Base-by-base conservation (phyloP, 1,139 yeast genomes). In the Taiozyma sp. region DNA sequence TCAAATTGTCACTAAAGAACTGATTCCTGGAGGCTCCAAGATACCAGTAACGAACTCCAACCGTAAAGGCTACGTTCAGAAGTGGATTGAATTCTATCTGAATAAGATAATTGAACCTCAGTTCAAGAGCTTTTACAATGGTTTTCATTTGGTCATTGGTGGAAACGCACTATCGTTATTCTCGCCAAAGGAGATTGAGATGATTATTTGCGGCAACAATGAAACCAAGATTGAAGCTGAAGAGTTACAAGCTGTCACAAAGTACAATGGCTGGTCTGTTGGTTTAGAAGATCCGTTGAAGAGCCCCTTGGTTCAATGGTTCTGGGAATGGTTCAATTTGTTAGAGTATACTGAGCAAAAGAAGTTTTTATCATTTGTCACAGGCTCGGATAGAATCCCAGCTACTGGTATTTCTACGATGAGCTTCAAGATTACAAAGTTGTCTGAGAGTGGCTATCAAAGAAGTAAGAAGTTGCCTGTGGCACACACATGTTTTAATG, bases 401-500 rank as follows among this genome's bases (percentile, higher is more conserved):
- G 96, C 97, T 0, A 88, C 96, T 0, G 99, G 98, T 0, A 74
- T 88, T 22, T 83, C 84, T 45, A 84, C 87, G 50, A 69, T 91
- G 69, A 75, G 75, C 43, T 85, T 91, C 61, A 84, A 84, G 55
- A 79, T 91, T 30, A 80, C 83, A 79, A 83, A 56, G 79, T 88
- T 45, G 76, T 16, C 41, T 10, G 82, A 40, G 70, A 76, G 49
- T 28, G 16, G 29, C 59, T 81, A 56, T 4, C 73, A 69, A 3
- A 80, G 79, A 53, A 65, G 72, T 48, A 70, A 77, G 5, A 71
- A 85, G 47, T 69, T 90, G 30, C 98, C 98, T 0, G 70, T 85
- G 11, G 91, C 97, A 0, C 98, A 91, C 62, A 93, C 98, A 0
- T 93, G 98, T 61, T 93, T 91, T 69, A 91, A 90, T 63, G 97